Conservation (phyloP, 23 red algal species). For the Chondrus crispus region DNA sequence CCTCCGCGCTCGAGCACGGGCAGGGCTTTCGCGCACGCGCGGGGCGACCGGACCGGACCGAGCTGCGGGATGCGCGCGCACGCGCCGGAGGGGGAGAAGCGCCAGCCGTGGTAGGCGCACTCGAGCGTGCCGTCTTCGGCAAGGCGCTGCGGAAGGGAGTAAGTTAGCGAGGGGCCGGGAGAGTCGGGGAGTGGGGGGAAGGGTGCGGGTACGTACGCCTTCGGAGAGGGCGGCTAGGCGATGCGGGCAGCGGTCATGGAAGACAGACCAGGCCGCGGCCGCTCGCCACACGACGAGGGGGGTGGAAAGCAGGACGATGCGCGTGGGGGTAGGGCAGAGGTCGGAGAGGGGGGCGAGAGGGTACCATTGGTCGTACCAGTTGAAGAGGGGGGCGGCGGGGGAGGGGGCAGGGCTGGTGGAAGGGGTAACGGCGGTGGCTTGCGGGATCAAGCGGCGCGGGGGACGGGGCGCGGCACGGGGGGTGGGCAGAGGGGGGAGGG, state of each 20-base stretch:
- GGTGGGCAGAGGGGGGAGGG: no score
- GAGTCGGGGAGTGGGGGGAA: no score
- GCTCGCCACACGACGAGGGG: conserved; percentile 42
- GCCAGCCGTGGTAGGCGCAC: conserved; percentile 66
- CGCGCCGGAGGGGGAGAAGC: conserved; percentile 9
- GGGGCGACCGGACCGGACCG: not conserved
- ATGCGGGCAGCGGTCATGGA: conserved; percentile 62
- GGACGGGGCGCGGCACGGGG: no score
- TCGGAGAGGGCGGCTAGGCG: conserved; percentile 49
- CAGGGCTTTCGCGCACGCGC: conserved; percentile 19
- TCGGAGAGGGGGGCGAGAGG: conserved; percentile 32
- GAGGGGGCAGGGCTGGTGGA: not conserved
- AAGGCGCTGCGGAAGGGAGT: no score
- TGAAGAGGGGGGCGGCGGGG: not conserved
- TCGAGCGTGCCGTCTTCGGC: not conserved
- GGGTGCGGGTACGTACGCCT: conserved; percentile 32
- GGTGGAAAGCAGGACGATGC: not conserved
- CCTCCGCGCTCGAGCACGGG: not conserved
- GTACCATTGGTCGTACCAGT: conserved; percentile 65
- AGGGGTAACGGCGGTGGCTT: not conserved
- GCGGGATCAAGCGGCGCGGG: no score
- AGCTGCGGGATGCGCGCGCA: conserved; percentile 26
- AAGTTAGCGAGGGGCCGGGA: no score
- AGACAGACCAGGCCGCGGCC: not conserved
- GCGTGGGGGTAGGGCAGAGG: not conserved